Conservation (phyloP, 768 basidiomycete genomes). For the Mycena belliarum region DNA sequence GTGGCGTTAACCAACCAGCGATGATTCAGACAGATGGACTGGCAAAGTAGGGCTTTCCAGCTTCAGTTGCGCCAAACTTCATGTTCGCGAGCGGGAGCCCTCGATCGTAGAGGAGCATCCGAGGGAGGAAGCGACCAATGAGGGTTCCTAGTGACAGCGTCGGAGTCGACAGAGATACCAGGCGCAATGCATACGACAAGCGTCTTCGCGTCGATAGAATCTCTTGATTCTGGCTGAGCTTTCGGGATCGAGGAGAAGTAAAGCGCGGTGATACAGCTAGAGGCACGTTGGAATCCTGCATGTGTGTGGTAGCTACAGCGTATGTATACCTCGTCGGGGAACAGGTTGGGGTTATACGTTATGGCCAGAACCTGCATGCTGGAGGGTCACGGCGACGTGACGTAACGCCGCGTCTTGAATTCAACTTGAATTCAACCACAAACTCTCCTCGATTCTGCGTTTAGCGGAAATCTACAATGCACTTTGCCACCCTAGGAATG, state of each 20-base stretch:
- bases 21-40: slow-evolving; percentile 28
- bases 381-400: not conserved
- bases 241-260: slow-evolving; percentile 57
- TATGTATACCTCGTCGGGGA: slow-evolving; percentile 33
- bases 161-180: slow-evolving; percentile 3
- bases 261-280: slow-evolving; percentile 64
- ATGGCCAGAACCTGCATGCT: slow-evolving; percentile 48
- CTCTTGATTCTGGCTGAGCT: slow-evolving; percentile 58
- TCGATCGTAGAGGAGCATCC: slow-evolving; percentile 59
- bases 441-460: not conserved
- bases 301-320: slow-evolving; percentile 10
- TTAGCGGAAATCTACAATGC: not conserved
- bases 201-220: slow-evolving; percentile 73
- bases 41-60: slow-evolving; percentile 79
- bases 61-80: slow-evolving; percentile 55
- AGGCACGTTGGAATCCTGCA: slow-evolving; percentile 14
- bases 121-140: slow-evolving; percentile 73
- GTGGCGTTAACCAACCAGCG: slow-evolving; percentile 8
- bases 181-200: slow-evolving; percentile 56
- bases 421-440: not conserved
- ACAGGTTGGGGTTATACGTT: slow-evolving; percentile 39
- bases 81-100: slow-evolving; percentile 51
- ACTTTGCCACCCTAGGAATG: slow-evolving; percentile 78
- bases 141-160: slow-evolving; percentile 58
- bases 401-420: not conserved